Evolutionary conservation across 768 basidiomycete genomes (phyloP).

Genomic region (Saitozyma podzolica): DNA sequence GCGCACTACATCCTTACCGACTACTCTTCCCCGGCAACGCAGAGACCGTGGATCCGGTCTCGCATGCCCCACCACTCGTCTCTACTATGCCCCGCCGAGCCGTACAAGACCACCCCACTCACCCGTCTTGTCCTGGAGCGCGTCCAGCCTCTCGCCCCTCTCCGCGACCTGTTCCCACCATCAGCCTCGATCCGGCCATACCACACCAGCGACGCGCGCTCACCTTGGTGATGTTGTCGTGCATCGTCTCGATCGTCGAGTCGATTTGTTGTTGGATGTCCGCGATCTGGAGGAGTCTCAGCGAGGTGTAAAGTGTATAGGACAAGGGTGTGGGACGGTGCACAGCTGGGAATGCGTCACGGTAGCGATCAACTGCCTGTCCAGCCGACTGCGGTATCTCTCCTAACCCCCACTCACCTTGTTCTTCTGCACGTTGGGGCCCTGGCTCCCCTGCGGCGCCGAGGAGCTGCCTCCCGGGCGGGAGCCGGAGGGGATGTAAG

Average conservation of each 20-base stretch:
- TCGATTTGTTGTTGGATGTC: slow-evolving; percentile 93
- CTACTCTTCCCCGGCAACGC: too few species aligned
- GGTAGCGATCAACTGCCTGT: too few species aligned
- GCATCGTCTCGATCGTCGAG: slow-evolving; percentile 95
- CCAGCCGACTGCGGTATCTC: background rate
- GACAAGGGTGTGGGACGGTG: too few species aligned
- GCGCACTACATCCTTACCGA: too few species aligned
- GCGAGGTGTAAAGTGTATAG: background rate
- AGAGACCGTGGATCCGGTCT: too few species aligned
- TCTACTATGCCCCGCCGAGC: background rate
- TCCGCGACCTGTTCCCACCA: slow-evolving; percentile 60
- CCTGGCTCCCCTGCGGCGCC: slow-evolving; percentile 41
- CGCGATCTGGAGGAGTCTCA: slow-evolving; percentile 63
- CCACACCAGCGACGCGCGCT: background rate
- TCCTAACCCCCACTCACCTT: slow-evolving; percentile 55
- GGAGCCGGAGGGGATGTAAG: slow-evolving; percentile 81
- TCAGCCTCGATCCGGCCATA: background rate
- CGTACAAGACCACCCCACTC: slow-evolving; percentile 49
- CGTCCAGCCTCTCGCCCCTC: slow-evolving; percentile 88
- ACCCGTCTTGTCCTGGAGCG: slow-evolving; percentile 98
- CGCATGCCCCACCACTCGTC: background rate
- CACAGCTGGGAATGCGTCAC: too few species aligned
- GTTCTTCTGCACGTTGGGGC: slow-evolving; percentile 41
- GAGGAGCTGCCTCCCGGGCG: slow-evolving; percentile 36
- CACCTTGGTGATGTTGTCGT: slow-evolving; percentile 94